Conservation (phyloP, 805 yeast genomes). For the Lipomyces spencermartinsiae region DNA sequence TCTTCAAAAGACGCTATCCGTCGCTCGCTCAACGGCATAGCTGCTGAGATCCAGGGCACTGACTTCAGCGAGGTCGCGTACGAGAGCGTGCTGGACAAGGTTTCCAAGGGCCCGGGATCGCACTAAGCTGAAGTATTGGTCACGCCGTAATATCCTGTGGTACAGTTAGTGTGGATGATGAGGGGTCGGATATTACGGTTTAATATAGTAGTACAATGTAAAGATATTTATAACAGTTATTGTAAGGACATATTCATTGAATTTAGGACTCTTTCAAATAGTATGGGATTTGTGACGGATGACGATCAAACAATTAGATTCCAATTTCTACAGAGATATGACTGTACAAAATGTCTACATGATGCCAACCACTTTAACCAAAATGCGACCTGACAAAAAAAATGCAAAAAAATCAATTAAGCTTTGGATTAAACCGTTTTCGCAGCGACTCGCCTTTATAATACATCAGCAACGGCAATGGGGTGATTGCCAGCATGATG, state of each 20-base stretch:
- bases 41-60: slow-evolving; percentile 96
- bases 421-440: slow-evolving; percentile 19
- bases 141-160: not conserved
- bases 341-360: not conserved
- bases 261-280: not conserved
- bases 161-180: not conserved
- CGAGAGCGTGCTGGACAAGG: slow-evolving; percentile 89
- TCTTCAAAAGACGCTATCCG: slow-evolving; percentile 98
- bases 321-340: not conserved
- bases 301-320: not conserved
- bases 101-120: slow-evolving; percentile 66
- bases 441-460: slow-evolving; percentile 20
- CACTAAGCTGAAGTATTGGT: not conserved
- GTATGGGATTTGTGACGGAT: not conserved
- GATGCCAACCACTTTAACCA: not conserved
- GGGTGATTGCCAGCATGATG: slow-evolving; percentile 64
- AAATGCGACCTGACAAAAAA: not conserved
- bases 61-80: slow-evolving; percentile 96
- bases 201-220: not conserved
- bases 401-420: not conserved
- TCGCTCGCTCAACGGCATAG: slow-evolving; percentile 93
- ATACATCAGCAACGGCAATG: slow-evolving; percentile 52
- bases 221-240: not conserved
- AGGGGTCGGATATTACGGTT: not conserved
- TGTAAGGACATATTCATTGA: not conserved